These are phyloP conservation scores for Aureobasidium mangrovei DNA, from an alignment of 2,329 filamentous ascomycete species.

Conservation along the genomic window DNA sequence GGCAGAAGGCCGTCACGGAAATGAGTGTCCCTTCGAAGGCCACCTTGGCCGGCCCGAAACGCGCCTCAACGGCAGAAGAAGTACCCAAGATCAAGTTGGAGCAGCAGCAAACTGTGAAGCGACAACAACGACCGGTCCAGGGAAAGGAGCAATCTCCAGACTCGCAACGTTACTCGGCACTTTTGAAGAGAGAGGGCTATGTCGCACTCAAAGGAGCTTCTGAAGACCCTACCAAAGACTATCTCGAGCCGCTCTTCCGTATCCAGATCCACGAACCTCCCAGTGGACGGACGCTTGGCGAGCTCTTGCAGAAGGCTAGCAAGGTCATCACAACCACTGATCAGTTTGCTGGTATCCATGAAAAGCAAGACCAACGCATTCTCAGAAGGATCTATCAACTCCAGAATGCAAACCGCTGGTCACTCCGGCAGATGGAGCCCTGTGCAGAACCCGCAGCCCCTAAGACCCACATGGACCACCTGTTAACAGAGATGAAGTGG, in stretches of 20 bases:
- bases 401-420: slow-evolving; percentile 89
- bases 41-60: background rate
- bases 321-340: slow-evolving; percentile 86
- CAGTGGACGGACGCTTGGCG: slow-evolving; percentile 50
- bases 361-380: slow-evolving; percentile 80
- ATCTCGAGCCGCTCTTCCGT: slow-evolving; percentile 53
- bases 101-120: background rate
- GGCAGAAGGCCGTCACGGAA: slow-evolving; percentile 64
- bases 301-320: slow-evolving; percentile 70
- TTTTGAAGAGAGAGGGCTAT: slow-evolving; percentile 28
- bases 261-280: slow-evolving; percentile 49
- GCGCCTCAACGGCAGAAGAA: background rate
- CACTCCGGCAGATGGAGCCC: slow-evolving; percentile 77
- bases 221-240: slow-evolving; percentile 45
- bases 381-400: slow-evolving; percentile 80
- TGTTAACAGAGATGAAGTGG: slow-evolving; percentile 92
- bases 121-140: background rate
- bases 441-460: slow-evolving; percentile 71
- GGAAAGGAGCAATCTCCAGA: background rate
- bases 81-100: background rate
- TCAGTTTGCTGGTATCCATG: slow-evolving; percentile 71
- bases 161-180: background rate
- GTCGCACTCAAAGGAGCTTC: slow-evolving; percentile 38
- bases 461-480: slow-evolving; percentile 72
- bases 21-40: slow-evolving; percentile 50